These are phyloP conservation scores for Colletotrichum eleusines DNA, from an alignment of 2,329 filamentous ascomycete species.

Conservation along the genomic window DNA sequence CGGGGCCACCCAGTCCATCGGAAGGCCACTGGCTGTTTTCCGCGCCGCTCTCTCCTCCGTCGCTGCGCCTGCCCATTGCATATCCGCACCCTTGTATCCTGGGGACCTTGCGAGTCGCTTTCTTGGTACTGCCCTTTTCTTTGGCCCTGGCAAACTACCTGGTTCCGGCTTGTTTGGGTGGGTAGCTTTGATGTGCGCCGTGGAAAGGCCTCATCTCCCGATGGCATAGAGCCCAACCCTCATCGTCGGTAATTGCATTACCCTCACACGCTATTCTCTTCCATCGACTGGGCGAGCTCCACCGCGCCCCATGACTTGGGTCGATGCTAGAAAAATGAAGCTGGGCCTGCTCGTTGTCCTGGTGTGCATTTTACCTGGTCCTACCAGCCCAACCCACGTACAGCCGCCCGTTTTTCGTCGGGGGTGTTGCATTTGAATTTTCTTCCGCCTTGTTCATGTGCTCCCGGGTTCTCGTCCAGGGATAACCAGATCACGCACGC, in stretches of 20 bases:
- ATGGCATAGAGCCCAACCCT: background rate
- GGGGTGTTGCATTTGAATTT: background rate
- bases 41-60: background rate
- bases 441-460: background rate
- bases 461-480: background rate
- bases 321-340: background rate
- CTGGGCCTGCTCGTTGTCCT: background rate
- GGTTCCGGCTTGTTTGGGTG: background rate
- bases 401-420: background rate
- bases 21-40: background rate
- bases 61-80: conserved; percentile 3
- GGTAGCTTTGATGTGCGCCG: background rate
- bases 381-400: background rate
- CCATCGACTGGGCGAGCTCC: background rate
- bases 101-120: background rate
- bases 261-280: background rate
- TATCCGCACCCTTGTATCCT: background rate
- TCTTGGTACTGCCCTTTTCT: background rate
- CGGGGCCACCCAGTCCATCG: background rate
- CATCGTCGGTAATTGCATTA: background rate
- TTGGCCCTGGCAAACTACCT: conserved; percentile 11
- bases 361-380: background rate
- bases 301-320: background rate
- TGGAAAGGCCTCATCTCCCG: background rate
- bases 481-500: background rate